Evolutionary conservation across 169 alveolate species (phyloP).

Genomic region (Hammondia hammondi): DNA sequence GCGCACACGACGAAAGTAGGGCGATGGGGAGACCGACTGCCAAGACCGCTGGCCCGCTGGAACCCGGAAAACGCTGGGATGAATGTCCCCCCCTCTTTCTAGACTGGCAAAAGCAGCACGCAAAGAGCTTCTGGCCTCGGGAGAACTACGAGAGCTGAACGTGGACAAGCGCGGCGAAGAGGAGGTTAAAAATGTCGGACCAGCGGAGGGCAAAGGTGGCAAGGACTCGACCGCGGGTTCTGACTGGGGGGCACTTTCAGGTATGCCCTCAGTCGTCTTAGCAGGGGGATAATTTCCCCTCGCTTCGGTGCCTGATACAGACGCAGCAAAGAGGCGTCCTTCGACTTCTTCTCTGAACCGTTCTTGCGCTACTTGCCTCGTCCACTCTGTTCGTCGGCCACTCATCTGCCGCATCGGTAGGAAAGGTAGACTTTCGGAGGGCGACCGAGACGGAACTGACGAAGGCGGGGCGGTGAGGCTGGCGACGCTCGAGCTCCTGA

Average conservation of each 20-base stretch:
- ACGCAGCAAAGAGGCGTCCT: neutral
- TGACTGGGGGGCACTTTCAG: neutral
- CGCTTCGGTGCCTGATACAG: neutral
- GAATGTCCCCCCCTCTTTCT: neutral
- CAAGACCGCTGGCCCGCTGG: neutral
- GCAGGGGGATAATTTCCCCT: neutral
- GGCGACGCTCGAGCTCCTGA: neutral
- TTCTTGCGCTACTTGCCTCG: neutral
- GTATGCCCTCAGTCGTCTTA: neutral
- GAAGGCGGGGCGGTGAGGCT: neutral
- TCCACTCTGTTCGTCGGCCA: neutral
- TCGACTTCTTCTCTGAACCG: neutral
- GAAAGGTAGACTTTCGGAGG: neutral
- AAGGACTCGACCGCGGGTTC: neutral
- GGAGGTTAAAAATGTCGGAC: too few relatives aligned
- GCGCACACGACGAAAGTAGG: neutral
- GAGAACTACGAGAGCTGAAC: too few relatives aligned
- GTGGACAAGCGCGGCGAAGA: too few relatives aligned
- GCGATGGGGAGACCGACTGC: neutral
- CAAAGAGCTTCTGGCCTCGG: neutral
- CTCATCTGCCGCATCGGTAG: neutral
- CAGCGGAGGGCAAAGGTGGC: neutral
- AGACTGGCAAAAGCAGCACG: neutral
- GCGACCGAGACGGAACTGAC: neutral
- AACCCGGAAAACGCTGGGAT: neutral